Conservation (phyloP, 306 rosid genomes). For the Pachyrhizus erosus region DNA sequence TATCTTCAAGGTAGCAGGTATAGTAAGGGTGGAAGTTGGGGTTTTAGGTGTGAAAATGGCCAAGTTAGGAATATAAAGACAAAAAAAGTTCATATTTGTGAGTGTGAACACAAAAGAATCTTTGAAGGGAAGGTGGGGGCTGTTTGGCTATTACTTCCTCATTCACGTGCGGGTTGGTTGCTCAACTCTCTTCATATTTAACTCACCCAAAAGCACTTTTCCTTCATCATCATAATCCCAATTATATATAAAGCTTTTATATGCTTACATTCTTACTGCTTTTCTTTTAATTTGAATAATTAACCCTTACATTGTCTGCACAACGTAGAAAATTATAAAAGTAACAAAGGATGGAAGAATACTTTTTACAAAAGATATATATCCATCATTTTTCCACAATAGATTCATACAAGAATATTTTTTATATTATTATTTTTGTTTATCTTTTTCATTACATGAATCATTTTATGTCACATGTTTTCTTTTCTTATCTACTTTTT, state of each 20-base stretch:
- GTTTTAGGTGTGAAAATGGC: constrained; percentile 49
- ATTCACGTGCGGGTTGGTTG: not conserved
- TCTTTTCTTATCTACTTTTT: not conserved
- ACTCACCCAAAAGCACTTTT: not conserved
- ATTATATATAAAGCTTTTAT: not conserved
- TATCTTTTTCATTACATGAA: not conserved
- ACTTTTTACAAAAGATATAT: not conserved
- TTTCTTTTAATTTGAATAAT: not conserved
- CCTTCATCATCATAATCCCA: not conserved
- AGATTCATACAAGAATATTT: not conserved
- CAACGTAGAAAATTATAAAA: constrained; percentile 23
- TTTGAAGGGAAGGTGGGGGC: not conserved
- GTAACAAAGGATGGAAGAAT: not conserved
- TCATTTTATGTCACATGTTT: not conserved
- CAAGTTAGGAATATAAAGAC: constrained; percentile 17
- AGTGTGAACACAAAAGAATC: constrained; percentile 58
- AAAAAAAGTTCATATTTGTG: not conserved
- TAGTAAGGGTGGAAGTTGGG: not conserved
- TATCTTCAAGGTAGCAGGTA: not conserved
- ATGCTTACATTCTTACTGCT: not conserved
- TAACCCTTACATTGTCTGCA: not conserved
- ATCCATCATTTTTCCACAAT: not conserved
- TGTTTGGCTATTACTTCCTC: not conserved
- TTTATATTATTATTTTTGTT: no score
- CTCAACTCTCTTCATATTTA: not conserved